phyloP scores from a whole-genome alignment of 2,329 filamentous ascomycete species.

The Colletotrichum sp. region DNA sequence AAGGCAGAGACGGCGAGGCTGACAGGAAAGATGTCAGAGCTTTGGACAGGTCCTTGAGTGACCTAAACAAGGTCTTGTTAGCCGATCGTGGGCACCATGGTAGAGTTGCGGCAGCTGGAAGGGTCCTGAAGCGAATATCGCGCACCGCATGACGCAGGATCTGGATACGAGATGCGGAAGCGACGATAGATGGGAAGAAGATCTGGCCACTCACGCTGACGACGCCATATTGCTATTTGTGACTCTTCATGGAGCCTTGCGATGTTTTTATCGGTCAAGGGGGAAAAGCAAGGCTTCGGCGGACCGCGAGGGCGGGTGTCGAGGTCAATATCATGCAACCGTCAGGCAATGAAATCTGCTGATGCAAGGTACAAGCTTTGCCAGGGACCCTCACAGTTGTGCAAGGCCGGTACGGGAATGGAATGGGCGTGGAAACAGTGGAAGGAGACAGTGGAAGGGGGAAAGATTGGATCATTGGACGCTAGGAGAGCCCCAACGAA shows the following conservation, averaged over 20 bases:
- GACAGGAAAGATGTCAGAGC: conserved; percentile 56
- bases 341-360: conserved; percentile 20
- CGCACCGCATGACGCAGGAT: conserved; percentile 4
- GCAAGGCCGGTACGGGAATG: conserved; percentile 7
- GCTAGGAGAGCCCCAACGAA: not conserved
- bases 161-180: not conserved
- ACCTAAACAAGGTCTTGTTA: conserved; percentile 38
- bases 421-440: not conserved
- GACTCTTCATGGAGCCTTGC: conserved; percentile 17
- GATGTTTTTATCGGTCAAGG: not conserved
- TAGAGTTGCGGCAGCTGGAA: not conserved
- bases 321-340: conserved; percentile 16
- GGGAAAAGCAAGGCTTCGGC: not conserved
- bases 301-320: not conserved
- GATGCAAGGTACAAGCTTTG: conserved; percentile 23
- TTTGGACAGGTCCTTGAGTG: conserved; percentile 66
- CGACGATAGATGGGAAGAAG: not conserved
- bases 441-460: not conserved
- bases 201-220: conserved; percentile 28
- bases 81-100: not conserved
- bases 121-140: conserved; percentile 2
- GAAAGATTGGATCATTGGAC: conserved; percentile 9
- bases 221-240: conserved; percentile 28
- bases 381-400: conserved; percentile 10
- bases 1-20: conserved; percentile 58